phyloP scores from a whole-genome alignment of 148 eudicot genomes.

The Camellia japonica region DNA sequence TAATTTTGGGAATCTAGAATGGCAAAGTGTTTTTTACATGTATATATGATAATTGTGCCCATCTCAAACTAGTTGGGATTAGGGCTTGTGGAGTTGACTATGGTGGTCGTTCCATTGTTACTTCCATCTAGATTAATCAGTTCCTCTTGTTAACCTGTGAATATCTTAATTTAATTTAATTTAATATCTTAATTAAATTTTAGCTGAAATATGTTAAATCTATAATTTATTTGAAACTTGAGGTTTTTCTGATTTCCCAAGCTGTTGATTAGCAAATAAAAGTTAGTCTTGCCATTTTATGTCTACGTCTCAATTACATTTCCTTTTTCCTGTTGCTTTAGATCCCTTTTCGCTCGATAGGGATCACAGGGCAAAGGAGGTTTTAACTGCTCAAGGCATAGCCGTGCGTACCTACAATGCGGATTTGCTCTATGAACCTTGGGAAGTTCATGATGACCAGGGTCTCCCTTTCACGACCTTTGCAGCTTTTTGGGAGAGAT shows the following conservation, averaged over 20 bases:
- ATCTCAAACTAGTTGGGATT: background rate
- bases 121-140: background rate
- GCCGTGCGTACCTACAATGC: conserved; percentile 84
- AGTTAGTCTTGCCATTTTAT: background rate
- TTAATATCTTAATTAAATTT: background rate
- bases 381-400: conserved; percentile 67
- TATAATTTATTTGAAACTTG: background rate
- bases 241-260: background rate
- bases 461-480: conserved; percentile 80
- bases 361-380: conserved; percentile 93
- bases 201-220: conserved; percentile 1
- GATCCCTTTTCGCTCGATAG: conserved; percentile 95
- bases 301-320: conserved; percentile 14
- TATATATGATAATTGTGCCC: background rate
- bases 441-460: conserved; percentile 76
- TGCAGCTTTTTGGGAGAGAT: conserved; percentile 82
- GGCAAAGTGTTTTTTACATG: background rate
- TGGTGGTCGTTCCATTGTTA: background rate
- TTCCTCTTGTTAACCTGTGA: background rate
- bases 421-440: conserved; percentile 94
- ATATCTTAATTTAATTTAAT: background rate
- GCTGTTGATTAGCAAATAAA: background rate
- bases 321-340: conserved; percentile 26
- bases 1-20: conserved; percentile 5
- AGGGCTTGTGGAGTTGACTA: background rate